phyloP scores from a whole-genome alignment of 164 flowering plant species.

The Euptelea pleiosperma region DNA sequence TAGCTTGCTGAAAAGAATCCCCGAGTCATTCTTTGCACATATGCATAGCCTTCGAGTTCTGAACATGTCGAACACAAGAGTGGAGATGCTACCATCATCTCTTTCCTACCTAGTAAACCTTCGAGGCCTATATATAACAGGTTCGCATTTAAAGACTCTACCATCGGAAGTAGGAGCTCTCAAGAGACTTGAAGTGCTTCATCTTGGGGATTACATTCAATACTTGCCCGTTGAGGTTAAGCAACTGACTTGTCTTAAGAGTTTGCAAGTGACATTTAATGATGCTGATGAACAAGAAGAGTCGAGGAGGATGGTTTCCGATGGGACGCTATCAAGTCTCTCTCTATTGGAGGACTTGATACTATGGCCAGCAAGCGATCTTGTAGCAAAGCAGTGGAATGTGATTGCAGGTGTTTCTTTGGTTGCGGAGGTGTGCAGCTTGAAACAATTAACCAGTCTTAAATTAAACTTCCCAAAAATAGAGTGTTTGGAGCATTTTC shows the following conservation, averaged over 20 bases:
- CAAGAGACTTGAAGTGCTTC: too few relatives aligned
- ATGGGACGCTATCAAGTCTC: too few relatives aligned
- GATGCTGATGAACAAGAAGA: too few relatives aligned
- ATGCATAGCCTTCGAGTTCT: slow-evolving; percentile 19
- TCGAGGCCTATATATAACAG: slow-evolving; percentile 5
- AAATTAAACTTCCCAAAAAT: slow-evolving; percentile 13
- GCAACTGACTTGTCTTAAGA: too few relatives aligned
- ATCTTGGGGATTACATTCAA: too few relatives aligned
- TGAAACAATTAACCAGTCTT: slow-evolving; percentile 9
- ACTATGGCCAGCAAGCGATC: neutral
- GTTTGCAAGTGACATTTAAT: too few relatives aligned
- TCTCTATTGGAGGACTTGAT: too few relatives aligned
- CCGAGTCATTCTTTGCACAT: slow-evolving; percentile 11
- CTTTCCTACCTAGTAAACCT: slow-evolving; percentile 8
- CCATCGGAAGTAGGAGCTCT: slow-evolving; percentile 5
- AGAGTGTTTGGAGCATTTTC: neutral
- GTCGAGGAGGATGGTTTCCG: slow-evolving; percentile 9
- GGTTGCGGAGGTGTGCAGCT: slow-evolving; percentile 11
- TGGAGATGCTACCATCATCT: slow-evolving; percentile 14
- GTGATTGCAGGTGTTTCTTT: neutral
- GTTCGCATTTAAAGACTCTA: neutral
- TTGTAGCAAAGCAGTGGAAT: slow-evolving; percentile 12
- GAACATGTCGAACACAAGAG: slow-evolving; percentile 11
- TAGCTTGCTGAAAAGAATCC: neutral
- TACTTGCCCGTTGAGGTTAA: too few relatives aligned